These are phyloP conservation scores for Huntiella moniliformis DNA, from an alignment of 2,329 filamentous ascomycete species.

Conservation along the genomic window DNA sequence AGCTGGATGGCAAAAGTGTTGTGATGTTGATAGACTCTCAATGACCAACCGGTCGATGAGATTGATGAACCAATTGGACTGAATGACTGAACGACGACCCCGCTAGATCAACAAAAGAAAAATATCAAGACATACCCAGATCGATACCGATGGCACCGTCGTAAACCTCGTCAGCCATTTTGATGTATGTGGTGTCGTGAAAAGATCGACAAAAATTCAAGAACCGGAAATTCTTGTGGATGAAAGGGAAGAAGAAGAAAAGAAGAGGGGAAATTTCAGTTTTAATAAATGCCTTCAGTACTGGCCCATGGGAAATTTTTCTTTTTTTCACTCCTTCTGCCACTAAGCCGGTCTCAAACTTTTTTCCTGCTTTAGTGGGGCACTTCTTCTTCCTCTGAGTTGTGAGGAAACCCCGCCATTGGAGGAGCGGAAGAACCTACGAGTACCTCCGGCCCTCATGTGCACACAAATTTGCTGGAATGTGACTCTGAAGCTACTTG, in stretches of 20 bases:
- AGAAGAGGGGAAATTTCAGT: constrained; percentile 11
- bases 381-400: constrained; percentile 2
- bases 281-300: constrained; percentile 12
- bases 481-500: constrained; percentile 7
- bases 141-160: constrained; percentile 99
- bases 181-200: constrained; percentile 13
- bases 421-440: constrained; percentile 6
- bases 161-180: constrained; percentile 93
- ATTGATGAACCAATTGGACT: too few relatives aligned
- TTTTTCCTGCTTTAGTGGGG: constrained; percentile 12
- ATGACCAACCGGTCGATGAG: too few relatives aligned
- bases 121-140: constrained; percentile 51
- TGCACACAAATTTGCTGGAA: constrained; percentile 2
- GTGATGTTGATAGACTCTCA: too few relatives aligned
- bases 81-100: too few relatives aligned
- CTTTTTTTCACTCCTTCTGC: constrained; percentile 10
- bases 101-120: not conserved
- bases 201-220: constrained; percentile 12
- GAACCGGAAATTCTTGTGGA: constrained; percentile 13
- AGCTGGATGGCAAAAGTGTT: too few relatives aligned
- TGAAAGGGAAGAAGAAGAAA: constrained; percentile 11
- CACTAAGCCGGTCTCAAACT: constrained; percentile 11
- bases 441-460: constrained; percentile 4
- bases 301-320: constrained; percentile 11
- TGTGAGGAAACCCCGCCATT: constrained; percentile 12